Conservation (phyloP, 106 monocot genomes). For the Apostasia shenzhenica region DNA sequence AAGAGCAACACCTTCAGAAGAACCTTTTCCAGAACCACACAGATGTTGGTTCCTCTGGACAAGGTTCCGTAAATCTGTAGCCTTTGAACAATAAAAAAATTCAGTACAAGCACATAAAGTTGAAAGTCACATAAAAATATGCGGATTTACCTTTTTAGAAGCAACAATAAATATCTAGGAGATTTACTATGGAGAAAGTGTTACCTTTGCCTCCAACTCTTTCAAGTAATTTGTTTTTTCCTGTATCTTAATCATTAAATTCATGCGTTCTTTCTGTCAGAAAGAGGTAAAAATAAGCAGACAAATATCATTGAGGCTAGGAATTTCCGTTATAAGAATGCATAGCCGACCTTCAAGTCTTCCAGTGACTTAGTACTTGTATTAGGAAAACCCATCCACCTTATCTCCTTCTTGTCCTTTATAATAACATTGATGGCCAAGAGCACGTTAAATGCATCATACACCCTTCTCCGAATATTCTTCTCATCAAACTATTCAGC, state of each 20-base stretch:
- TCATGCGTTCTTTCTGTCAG: slow-evolving; percentile 25
- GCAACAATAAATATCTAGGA: background rate
- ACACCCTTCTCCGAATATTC: slow-evolving; percentile 71
- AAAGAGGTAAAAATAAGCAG: background rate
- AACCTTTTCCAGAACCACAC: slow-evolving; percentile 12
- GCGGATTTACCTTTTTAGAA: background rate
- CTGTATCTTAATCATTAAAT: slow-evolving; percentile 32
- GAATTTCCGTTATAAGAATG: background rate
- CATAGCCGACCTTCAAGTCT: slow-evolving; percentile 40
- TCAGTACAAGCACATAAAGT: background rate
- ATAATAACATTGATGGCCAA: slow-evolving; percentile 56
- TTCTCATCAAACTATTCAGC: slow-evolving; percentile 66
- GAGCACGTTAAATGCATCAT: slow-evolving; percentile 87
- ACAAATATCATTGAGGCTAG: background rate
- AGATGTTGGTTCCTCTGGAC: slow-evolving; percentile 36
- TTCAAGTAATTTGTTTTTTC: slow-evolving; percentile 46
- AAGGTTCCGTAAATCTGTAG: slow-evolving; percentile 37
- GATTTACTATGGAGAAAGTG: background rate
- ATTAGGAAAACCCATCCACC: slow-evolving; percentile 52
- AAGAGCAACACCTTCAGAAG: slow-evolving; percentile 36
- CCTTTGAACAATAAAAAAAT: slow-evolving; percentile 18
- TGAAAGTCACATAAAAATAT: slow-evolving; percentile 5
- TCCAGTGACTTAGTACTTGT: slow-evolving; percentile 20
- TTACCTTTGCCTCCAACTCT: slow-evolving; percentile 63
- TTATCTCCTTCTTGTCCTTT: slow-evolving; percentile 66